Conservation (phyloP, 2,329 filamentous ascomycete genomes). For the Nemania diffusa region DNA sequence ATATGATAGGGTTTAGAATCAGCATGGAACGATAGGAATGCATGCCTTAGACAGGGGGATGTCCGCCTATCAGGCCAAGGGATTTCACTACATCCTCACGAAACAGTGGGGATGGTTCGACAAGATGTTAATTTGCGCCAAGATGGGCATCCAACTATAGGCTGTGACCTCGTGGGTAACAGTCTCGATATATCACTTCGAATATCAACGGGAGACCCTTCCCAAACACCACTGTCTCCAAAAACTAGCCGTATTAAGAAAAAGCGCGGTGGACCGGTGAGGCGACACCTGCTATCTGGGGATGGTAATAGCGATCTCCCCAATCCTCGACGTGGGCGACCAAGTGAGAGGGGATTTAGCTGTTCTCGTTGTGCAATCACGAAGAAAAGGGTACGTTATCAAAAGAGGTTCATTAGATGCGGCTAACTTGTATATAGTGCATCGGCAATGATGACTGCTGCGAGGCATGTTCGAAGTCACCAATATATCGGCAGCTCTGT, state of each 20-base stretch:
- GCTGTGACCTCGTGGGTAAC: constrained; percentile 1
- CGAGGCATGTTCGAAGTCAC: constrained; percentile 18
- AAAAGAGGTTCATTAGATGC: not conserved
- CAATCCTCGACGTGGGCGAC: constrained; percentile 19
- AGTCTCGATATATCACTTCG: constrained; percentile 21
- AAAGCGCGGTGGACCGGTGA: not conserved
- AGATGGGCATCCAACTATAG: not conserved
- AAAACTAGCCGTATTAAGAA: constrained; percentile 10
- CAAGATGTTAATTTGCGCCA: not conserved
- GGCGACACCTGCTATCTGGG: not conserved
- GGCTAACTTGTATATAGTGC: constrained; percentile 19
- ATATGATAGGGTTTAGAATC: constrained; percentile 12
- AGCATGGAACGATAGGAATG: not conserved
- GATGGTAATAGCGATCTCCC: constrained; percentile 2
- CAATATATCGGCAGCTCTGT: constrained; percentile 27
- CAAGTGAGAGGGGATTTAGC: constrained; percentile 27
- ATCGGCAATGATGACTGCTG: constrained; percentile 13
- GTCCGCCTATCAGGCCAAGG: not conserved
- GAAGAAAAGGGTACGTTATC: constrained; percentile 22
- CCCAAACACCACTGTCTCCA: not conserved
- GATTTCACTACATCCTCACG: not conserved
- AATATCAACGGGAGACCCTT: not conserved
- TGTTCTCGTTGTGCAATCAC: constrained; percentile 28
- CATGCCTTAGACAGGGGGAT: not conserved
- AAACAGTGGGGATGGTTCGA: not conserved